Base-by-base conservation (phyloP, 352 stramenopile species). In the Globisporangium spiculum region DNA sequence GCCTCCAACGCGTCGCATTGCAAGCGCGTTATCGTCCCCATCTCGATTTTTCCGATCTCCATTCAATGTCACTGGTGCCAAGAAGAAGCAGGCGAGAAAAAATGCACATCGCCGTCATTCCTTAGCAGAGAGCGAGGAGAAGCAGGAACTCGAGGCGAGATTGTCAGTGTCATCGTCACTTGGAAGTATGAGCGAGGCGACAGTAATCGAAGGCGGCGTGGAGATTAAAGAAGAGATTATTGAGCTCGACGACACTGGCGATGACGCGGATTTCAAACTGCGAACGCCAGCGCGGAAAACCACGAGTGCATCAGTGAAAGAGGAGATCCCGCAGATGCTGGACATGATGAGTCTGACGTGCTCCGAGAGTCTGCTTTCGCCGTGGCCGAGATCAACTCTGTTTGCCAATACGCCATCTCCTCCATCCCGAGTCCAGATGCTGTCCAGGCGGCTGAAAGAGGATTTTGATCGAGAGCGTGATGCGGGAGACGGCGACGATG, bases 41-140 rank as follows among this genome's bases (percentile, higher is more conserved):
- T 93, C 88, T 14, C 75, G 67, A 22, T 95, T 93, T 71, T 91
- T 95, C 62, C 84, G 86, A 20, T 93, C 86, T 24, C 86, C 88
- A 10, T 72, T 84, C 46, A 74, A 63, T 44, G 63, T 69, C 5
- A 75, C 67, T 8, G 74, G 62, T 5, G 62, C 72, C 7, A 68
- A 71, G 30, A 67, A 65, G 20, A 68, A 53, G n/a, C 57, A 56
- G n/a, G 18, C 63, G 12, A 54, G 61, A 55, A 68, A 26, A 56
- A 72, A 14, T 22, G 36, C 20, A 16, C 70, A 36, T 4, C 63
- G 61, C 5, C 50, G 20, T 9, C 32, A 36, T 10, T 61, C 55
- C 44, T 12, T 14, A 16, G 20, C 20, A 20, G 65, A 54, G 14
- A 59, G 3, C 27, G 60, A 67, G 30, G 53, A 69, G n/a, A 60